A percentile compares a stretch with the other conserved stretches of the same genome.
phyloP scores from a whole-genome alignment of 345 rosid species.

The Moricandia arvensis region DNA sequence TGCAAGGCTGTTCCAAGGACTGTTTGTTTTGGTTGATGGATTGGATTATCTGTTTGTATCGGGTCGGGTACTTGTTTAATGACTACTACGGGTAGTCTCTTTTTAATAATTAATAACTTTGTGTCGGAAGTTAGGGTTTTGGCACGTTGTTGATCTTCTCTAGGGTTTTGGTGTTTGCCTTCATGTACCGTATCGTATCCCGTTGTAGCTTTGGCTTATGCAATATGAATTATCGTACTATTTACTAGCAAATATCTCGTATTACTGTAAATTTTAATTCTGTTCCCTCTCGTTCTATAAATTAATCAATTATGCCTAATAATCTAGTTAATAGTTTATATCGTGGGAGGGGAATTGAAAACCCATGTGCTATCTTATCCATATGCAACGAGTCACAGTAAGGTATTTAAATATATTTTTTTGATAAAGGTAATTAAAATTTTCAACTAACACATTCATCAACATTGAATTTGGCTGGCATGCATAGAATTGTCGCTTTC shows the following conservation, averaged over 20 bases:
- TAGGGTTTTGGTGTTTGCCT: conserved; percentile 22
- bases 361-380: not conserved
- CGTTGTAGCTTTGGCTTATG: conserved; percentile 1
- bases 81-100: conserved; percentile 1
- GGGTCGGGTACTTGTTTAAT: conserved; percentile 2
- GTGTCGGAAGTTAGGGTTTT: conserved; percentile 35
- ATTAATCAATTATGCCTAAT: not conserved
- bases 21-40: conserved; percentile 16
- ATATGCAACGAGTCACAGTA: not conserved
- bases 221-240: not conserved
- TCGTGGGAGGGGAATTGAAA: not conserved
- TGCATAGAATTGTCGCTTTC: too few species aligned
- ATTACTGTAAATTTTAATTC: not conserved
- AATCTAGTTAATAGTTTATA: too few species aligned
- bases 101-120: conserved; percentile 13
- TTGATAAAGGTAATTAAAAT: too few species aligned
- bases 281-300: not conserved
- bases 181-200: not conserved
- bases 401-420: not conserved
- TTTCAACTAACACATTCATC: not conserved
- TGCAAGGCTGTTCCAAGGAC: conserved; percentile 56
- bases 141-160: conserved; percentile 17
- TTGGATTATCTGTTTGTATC: not conserved
- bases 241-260: not conserved
- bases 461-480: not conserved